Conservation (phyloP, 2,329 filamentous ascomycete genomes). For the Verticillium longisporum region DNA sequence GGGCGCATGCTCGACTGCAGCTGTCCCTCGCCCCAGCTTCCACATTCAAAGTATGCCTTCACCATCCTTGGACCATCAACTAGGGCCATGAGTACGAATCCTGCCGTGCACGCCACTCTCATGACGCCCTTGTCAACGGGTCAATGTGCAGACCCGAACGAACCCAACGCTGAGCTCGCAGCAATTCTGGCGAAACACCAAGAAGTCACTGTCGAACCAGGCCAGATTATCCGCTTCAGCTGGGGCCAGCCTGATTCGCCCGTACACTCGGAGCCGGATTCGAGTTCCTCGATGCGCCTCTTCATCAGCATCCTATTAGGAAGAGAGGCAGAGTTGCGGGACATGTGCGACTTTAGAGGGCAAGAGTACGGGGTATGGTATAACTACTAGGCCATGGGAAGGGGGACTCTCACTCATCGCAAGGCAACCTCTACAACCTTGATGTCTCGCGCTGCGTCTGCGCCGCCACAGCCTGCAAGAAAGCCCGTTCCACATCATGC, state of each 20-base stretch:
- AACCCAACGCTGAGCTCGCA: background rate
- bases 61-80: constrained; percentile 8
- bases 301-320: constrained; percentile 7
- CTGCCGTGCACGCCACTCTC: background rate
- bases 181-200: background rate
- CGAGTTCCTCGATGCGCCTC: background rate
- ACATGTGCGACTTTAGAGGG: constrained; percentile 4
- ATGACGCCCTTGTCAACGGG: too few species aligned
- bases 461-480: constrained; percentile 8
- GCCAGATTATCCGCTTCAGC: constrained; percentile 7
- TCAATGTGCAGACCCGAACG: background rate
- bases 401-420: background rate
- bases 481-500: constrained; percentile 35
- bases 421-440: background rate
- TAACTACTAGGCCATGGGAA: background rate
- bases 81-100: background rate
- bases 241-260: constrained; percentile 6
- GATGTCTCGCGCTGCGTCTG: background rate
- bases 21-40: background rate
- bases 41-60: constrained; percentile 9
- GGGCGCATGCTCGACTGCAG: constrained; percentile 7
- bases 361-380: background rate
- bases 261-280: constrained; percentile 9
- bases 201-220: background rate
- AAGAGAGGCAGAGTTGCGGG: constrained; percentile 3